Conservation (phyloP, 1,139 yeast genomes). For the Yamadazyma pseudoaaseri region DNA sequence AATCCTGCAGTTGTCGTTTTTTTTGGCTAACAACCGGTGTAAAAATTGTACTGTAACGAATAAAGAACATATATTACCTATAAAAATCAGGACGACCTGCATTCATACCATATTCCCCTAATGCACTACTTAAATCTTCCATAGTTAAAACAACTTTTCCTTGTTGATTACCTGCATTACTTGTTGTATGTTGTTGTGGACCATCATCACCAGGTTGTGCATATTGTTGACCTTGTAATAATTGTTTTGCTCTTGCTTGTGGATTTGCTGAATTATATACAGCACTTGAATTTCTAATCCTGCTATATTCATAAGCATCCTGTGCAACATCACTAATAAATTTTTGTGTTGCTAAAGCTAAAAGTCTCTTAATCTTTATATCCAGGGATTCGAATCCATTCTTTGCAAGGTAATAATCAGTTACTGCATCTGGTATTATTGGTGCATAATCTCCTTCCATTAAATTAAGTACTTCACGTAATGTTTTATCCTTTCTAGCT, state of each 20-base stretch:
- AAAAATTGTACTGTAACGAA: too few species aligned
- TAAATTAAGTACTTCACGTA: slow-evolving; percentile 79
- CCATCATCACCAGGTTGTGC: slow-evolving; percentile 46
- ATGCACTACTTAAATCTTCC: slow-evolving; percentile 85
- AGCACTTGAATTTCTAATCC: slow-evolving; percentile 82
- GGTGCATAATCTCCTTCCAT: slow-evolving; percentile 93
- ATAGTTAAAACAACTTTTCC: slow-evolving; percentile 81
- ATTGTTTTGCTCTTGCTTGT: slow-evolving; percentile 79
- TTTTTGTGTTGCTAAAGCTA: slow-evolving; percentile 95
- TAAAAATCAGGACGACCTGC: slow-evolving; percentile 91
- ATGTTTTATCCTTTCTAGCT: slow-evolving; percentile 80
- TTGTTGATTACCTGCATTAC: slow-evolving; percentile 57
- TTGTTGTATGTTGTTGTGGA: slow-evolving; percentile 30
- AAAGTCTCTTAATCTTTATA: slow-evolving; percentile 72
- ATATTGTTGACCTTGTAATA: slow-evolving; percentile 65
- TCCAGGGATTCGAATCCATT: slow-evolving; percentile 88
- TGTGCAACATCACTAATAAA: slow-evolving; percentile 93
- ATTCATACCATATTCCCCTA: slow-evolving; percentile 90
- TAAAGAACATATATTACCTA: too few species aligned
- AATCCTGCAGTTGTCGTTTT: slow-evolving; percentile 80
- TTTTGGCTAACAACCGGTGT: too few species aligned
- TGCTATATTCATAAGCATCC: slow-evolving; percentile 92
- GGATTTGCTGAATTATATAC: slow-evolving; percentile 85
- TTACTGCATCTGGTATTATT: slow-evolving; percentile 96
- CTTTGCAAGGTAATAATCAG: slow-evolving; percentile 85